A percentile compares a stretch with the other conserved stretches of the same genome.
Evolutionary conservation across 1,139 yeast species (phyloP).

Genomic region (Scheffersomyces quercinus): DNA sequence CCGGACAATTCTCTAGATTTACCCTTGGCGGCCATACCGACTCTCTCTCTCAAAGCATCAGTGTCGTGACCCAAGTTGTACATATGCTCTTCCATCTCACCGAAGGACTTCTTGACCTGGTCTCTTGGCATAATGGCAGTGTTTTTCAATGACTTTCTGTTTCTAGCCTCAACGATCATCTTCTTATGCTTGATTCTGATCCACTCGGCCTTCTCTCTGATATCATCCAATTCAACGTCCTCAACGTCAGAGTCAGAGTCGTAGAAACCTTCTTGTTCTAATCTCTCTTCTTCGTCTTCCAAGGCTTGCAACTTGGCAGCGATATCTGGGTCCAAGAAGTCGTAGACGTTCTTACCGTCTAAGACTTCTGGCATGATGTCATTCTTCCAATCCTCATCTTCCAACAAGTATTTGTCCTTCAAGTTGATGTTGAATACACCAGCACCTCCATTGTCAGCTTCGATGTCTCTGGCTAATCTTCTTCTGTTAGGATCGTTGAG

Average conservation of each 20-base stretch:
- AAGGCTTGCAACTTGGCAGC: slow-evolving; percentile 89
- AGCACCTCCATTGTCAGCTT: slow-evolving; percentile 96
- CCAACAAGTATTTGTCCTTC: slow-evolving; percentile 87
- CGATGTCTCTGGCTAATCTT: slow-evolving; percentile 81
- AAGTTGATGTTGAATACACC: slow-evolving; percentile 95
- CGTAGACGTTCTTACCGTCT: slow-evolving; percentile 96
- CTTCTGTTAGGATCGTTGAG: slow-evolving; percentile 81
- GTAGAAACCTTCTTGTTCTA: slow-evolving; percentile 93
- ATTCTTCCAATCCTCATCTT: slow-evolving; percentile 96
- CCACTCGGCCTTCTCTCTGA: slow-evolving; percentile 89
- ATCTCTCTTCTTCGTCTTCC: slow-evolving; percentile 94
- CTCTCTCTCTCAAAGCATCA: slow-evolving; percentile 53
- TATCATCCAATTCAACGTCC: slow-evolving; percentile 66
- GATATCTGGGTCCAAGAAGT: slow-evolving; percentile 94
- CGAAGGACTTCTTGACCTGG: slow-evolving; percentile 70
- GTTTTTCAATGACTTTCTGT: slow-evolving; percentile 84
- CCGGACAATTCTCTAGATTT: slow-evolving; percentile 57
- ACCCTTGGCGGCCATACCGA: slow-evolving; percentile 38
- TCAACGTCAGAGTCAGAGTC: slow-evolving; percentile 81
- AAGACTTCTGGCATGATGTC: slow-evolving; percentile 96
- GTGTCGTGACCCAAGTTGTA: slow-evolving; percentile 89
- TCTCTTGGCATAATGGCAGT: slow-evolving; percentile 93
- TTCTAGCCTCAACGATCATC: slow-evolving; percentile 87
- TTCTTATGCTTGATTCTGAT: slow-evolving; percentile 91
- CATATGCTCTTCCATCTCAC: slow-evolving; percentile 86